These are phyloP conservation scores for Rhodocollybia butyracea DNA, from an alignment of 768 basidiomycete species.

Conservation along the genomic window DNA sequence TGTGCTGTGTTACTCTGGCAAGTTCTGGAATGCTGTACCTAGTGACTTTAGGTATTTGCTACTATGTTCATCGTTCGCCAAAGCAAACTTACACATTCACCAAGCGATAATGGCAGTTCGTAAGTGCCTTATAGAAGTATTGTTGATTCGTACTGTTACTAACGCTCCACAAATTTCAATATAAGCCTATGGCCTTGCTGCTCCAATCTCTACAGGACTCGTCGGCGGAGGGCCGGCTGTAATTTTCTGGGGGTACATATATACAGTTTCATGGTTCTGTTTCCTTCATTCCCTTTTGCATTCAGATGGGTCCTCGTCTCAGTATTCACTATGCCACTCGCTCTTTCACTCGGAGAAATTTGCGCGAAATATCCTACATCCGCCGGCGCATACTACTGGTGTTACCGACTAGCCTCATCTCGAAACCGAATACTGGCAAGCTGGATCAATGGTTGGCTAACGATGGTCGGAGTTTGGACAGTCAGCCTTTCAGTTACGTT, in stretches of 20 bases:
- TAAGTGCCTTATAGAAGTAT: constrained; percentile 26
- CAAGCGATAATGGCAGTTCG: constrained; percentile 62
- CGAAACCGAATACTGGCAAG: constrained; percentile 47
- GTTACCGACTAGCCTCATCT: constrained; percentile 52
- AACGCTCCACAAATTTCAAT: constrained; percentile 8
- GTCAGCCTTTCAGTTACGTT: constrained; percentile 65
- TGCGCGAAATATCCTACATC: constrained; percentile 61
- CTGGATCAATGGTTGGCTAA: constrained; percentile 71
- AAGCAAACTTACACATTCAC: neutral
- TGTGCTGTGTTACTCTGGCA: neutral
- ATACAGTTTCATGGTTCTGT: neutral
- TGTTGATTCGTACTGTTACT: neutral
- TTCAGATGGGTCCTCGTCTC: constrained; percentile 49
- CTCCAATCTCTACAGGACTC: constrained; percentile 54
- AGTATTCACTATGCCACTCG: constrained; percentile 42
- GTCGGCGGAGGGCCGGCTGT: constrained; percentile 52
- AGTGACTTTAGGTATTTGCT: neutral
- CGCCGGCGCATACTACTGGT: constrained; percentile 66
- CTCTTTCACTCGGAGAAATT: constrained; percentile 55
- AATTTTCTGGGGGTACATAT: constrained; percentile 43
- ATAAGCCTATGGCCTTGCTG: constrained; percentile 51
- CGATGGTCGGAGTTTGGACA: constrained; percentile 67
- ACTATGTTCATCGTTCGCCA: neutral
- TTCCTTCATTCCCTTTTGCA: neutral
- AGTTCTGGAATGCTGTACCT: neutral